phyloP scores from a whole-genome alignment of 805 yeast genomes.

The Starmerella geochares region DNA sequence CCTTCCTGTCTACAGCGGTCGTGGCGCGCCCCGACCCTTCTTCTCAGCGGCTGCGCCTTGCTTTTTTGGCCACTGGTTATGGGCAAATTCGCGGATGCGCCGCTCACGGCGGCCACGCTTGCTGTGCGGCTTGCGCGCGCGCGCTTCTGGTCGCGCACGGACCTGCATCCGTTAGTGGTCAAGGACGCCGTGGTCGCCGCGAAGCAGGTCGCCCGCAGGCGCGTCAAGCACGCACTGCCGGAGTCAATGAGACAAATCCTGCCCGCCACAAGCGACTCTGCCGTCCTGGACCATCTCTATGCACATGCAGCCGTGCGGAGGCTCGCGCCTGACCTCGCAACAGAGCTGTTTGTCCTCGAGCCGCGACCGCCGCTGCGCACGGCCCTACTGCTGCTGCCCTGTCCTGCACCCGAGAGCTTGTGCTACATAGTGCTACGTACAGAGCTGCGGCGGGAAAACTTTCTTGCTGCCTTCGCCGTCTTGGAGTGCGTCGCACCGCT shows the following conservation, averaged over 20 bases:
- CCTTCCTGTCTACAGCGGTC: no score
- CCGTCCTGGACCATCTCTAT: neutral
- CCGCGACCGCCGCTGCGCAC: slow-evolving; percentile 2
- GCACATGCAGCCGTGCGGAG: neutral
- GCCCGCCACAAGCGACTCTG: neutral
- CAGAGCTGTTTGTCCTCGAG: slow-evolving; percentile 1
- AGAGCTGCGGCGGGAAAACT: slow-evolving; percentile 10
- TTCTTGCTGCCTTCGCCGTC: neutral
- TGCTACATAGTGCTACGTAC: slow-evolving; percentile 7
- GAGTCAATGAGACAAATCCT: neutral
- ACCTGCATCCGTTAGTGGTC: slow-evolving; percentile 8
- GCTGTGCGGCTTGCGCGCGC: slow-evolving; percentile 15
- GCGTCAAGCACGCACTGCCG: neutral
- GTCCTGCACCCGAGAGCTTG: neutral
- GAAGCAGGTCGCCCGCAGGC: slow-evolving; percentile 5
- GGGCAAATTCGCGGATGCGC: slow-evolving; percentile 13
- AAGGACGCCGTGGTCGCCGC: slow-evolving; percentile 16
- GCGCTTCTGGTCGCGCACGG: slow-evolving; percentile 11
- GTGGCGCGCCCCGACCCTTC: neutral
- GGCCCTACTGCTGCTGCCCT: neutral
- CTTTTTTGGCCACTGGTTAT: no score
- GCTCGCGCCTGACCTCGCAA: neutral
- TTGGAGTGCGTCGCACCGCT: neutral
- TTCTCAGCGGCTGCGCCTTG: no score
- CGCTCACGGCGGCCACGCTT: slow-evolving; percentile 16